Base-by-base conservation (phyloP, 805 yeast genomes). In the Ogataea henricii region DNA sequence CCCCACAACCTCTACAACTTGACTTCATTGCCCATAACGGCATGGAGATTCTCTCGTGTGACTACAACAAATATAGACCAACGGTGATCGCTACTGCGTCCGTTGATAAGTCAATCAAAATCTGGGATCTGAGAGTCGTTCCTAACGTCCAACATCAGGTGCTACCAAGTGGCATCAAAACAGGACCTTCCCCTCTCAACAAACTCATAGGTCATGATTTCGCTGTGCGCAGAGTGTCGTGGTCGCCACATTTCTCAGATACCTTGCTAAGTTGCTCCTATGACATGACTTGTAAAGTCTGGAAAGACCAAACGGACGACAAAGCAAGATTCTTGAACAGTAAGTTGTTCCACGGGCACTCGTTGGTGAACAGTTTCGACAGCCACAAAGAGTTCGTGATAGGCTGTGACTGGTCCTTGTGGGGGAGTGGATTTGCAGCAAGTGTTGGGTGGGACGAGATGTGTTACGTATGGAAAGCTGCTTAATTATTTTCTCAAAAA, bases 361-460 rank as follows among this genome's bases (percentile, higher is more conserved):
- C 87, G 0, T 72, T 83, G 30, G 67, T 74, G 30, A 79, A 79
- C 6, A 76, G 77, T 14, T 88, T 89, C 72, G 73, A 77, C 18
- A 69, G 67, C 45, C 98, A 94, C 69, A 76, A 81, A 23, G 99
- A 92, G 71, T 92, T 92, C 69, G 97, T 87, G 1, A 81, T 87
- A 57, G 97, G 95, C 14, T 86, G 91, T 54, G 98, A 94, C 70
- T 94, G 96, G 87, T 85, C 96, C 55, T 67, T 94, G 43, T 92
- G 97, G 97, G 99, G 98, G 2, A 84, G 83, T 56, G 97, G 97
- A 1, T 91, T 94, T 90, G 90, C 86, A 14, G 96, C 94, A 8
- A 84, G 96, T 13, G 85, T 91, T 0, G 97, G 96, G 1, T 92
- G 97, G 96, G 99, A 92, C 70, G 96, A 92, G 62, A 89, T 89